Percentiles rank a stretch among this genome's conserved stretches.
These are phyloP conservation scores for Fusarium staphyleae DNA, from an alignment of 2,329 filamentous ascomycete species.

Conservation along the genomic window DNA sequence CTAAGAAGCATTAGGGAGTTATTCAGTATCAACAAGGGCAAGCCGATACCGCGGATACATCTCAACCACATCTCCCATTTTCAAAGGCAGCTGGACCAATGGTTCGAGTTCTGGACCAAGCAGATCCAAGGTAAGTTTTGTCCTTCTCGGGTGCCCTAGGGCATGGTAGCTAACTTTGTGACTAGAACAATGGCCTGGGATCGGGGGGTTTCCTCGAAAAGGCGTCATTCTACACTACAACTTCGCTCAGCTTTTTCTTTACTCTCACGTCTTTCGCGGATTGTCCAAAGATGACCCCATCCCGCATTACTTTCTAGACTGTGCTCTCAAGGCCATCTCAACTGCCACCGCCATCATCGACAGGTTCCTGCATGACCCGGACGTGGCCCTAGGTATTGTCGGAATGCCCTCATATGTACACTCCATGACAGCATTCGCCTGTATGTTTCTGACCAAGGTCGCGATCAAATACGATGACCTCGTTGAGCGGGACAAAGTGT, in stretches of 20 bases:
- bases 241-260: constrained; percentile 50
- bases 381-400: constrained; percentile 47
- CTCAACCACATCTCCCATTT: constrained; percentile 53
- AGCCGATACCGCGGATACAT: constrained; percentile 58
- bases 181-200: constrained; percentile 46
- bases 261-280: constrained; percentile 50
- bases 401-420: constrained; percentile 59
- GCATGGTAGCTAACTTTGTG: not conserved
- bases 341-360: constrained; percentile 53
- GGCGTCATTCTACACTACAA: constrained; percentile 48
- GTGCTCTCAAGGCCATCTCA: constrained; percentile 37
- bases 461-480: constrained; percentile 51
- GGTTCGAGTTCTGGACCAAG: constrained; percentile 46
- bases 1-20: constrained; percentile 60
- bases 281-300: constrained; percentile 40
- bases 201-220: constrained; percentile 48
- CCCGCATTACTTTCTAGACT: constrained; percentile 42
- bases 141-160: accelerated
- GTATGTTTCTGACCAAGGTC: constrained; percentile 57
- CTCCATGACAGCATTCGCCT: constrained; percentile 60
- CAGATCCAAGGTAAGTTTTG: constrained; percentile 34
- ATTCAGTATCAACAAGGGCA: constrained; percentile 62
- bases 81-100: constrained; percentile 46
- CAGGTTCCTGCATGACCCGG: constrained; percentile 49
- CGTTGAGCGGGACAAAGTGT: constrained; percentile 47